Evolutionary conservation across 257 asterid species (phyloP).

Genomic region (Jaltomata sinuosa): DNA sequence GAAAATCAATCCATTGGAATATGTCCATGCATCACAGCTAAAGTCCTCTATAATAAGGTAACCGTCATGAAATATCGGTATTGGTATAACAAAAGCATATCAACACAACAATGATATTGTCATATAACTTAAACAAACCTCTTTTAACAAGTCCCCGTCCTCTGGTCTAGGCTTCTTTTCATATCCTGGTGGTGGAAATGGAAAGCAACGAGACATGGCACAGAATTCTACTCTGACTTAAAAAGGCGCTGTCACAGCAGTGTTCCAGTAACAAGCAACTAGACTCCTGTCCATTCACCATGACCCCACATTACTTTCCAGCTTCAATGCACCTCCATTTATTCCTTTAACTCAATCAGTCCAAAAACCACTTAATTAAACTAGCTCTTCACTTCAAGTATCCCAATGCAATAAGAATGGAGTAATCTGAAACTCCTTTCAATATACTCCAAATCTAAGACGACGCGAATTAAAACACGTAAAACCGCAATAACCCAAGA

Average conservation of each 20-base stretch:
- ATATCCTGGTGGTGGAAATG: constrained; percentile 97
- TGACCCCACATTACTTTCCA: constrained; percentile 58
- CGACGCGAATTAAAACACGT: neutral
- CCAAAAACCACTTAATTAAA: neutral
- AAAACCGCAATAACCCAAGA: neutral
- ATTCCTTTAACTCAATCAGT: constrained; percentile 9
- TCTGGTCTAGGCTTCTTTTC: constrained; percentile 57
- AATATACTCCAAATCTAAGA: neutral
- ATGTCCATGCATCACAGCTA: neutral
- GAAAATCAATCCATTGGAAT: neutral
- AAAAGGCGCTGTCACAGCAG: constrained; percentile 19
- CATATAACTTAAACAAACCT: constrained; percentile 40
- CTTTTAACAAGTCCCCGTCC: constrained; percentile 45
- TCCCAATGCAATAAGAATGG: neutral
- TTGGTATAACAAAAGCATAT: constrained; percentile 8
- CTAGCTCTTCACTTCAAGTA: neutral
- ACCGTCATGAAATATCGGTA: constrained; percentile 6
- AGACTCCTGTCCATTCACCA: constrained; percentile 56
- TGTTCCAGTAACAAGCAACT: constrained; percentile 42
- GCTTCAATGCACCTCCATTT: constrained; percentile 30
- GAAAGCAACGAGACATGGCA: constrained; percentile 98
- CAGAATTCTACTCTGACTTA: constrained; percentile 24
- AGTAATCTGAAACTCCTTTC: neutral
- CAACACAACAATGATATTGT: neutral
- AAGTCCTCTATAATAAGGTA: constrained; percentile 9